These are phyloP conservation scores for Ogataea neopini DNA, from an alignment of 805 yeast species.

Conservation along the genomic window DNA sequence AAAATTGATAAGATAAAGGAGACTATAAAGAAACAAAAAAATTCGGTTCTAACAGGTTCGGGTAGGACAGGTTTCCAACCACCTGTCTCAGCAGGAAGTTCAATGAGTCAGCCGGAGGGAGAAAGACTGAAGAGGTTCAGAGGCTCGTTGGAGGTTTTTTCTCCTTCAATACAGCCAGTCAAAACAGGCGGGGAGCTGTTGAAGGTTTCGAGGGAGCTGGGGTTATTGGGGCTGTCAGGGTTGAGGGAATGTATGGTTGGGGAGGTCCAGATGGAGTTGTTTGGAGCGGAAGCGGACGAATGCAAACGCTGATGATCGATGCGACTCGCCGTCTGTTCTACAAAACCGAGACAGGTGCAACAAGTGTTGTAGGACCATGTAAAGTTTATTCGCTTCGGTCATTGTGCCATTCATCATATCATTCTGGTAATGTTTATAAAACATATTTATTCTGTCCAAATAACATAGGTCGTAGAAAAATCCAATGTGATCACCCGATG, in stretches of 20 bases:
- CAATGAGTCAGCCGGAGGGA: slow-evolving; percentile 8
- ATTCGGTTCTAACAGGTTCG: background rate
- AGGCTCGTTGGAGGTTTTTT: slow-evolving; percentile 9
- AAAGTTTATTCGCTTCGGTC: no score
- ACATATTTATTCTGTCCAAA: no score
- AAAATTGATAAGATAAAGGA: slow-evolving; percentile 12
- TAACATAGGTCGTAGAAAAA: no score
- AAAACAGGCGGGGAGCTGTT: background rate
- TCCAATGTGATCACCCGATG: no score
- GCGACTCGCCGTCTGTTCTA: no score
- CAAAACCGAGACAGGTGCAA: no score
- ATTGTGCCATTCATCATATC: no score
- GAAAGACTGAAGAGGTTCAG: slow-evolving; percentile 10
- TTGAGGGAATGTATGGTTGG: slow-evolving; percentile 13
- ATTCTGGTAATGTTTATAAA: background rate
- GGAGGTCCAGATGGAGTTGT: slow-evolving; percentile 24
- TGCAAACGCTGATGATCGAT: no score
- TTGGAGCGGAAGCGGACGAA: slow-evolving; percentile 6
- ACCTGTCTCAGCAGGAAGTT: slow-evolving; percentile 12
- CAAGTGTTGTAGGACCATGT: no score
- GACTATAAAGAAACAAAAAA: slow-evolving; percentile 7
- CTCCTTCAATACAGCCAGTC: slow-evolving; percentile 10
- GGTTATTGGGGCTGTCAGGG: slow-evolving; percentile 17
- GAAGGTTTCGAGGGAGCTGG: slow-evolving; percentile 9
- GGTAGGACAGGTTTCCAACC: slow-evolving; percentile 3